Base-by-base conservation (phyloP, 2,329 filamentous ascomycete genomes). In the Grosmannia clavigera region DNA sequence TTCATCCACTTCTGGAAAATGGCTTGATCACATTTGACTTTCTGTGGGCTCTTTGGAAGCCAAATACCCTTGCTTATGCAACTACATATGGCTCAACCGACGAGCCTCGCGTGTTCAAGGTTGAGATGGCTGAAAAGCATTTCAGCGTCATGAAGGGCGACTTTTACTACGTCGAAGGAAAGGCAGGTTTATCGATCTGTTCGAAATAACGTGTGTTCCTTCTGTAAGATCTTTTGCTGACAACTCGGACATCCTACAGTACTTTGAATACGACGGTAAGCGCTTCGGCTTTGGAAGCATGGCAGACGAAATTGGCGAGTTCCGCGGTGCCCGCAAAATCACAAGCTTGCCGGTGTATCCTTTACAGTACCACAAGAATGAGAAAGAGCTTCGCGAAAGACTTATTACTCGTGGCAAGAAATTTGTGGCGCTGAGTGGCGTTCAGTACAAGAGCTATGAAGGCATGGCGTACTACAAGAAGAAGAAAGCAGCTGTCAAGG, bases 251-350 rank as follows among this genome's bases (percentile, higher is more conserved):
- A 31, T 22, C 33, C 9, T 14, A 9, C 73, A 79, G 70, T 95
- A 94, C 66, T 80, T 96, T 31, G 90, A 95, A 67, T 95, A 90
- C 63, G 90, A 96, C 66, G 92, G 91, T 61, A 95, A 95, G 69
- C 79, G 81, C 7, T 95, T 92, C 68, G 91, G 90, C 3, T 85
- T 87, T 67, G 88, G 88, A 19, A 83, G 77, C 57, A 82, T 90
- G 68, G 77, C 82, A 12, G 81, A 84, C 46, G 84, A 91, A 57
- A 83, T 96, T 14, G 73, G 80, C 7, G 77, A 82, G 3, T 96
- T 96, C 77, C 87, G 88, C 61, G 91, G 91, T 0, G 83, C 87
- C 16, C 82, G 86, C 63, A 92, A 90, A 73, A 95, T 96, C 68
- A 89, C 86, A 12, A 90, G 83, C 67, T 77, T 96, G 9, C 74